Percentiles rank a stretch among this genome's conserved stretches.
phyloP scores from a whole-genome alignment of 768 basidiomycete genomes.

The Gautieria morchelliformis region DNA sequence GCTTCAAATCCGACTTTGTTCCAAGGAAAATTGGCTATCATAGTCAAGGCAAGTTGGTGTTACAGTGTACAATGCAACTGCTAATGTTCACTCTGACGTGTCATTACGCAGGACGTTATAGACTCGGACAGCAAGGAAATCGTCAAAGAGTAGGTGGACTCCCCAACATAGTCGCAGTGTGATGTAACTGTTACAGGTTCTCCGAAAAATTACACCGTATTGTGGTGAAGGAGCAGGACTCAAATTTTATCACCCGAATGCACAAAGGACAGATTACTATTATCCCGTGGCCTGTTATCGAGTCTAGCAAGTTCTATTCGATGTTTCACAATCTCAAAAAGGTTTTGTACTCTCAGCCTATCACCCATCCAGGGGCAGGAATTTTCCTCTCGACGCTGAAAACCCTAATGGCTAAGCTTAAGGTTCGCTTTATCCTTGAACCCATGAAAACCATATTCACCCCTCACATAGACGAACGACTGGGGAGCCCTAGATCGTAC shows the following conservation, averaged over 20 bases:
- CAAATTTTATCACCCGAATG: constrained; percentile 53
- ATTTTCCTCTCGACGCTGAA: constrained; percentile 50
- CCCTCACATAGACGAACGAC: constrained; percentile 39
- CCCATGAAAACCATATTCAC: not conserved
- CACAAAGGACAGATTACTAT: constrained; percentile 48
- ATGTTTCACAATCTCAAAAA: constrained; percentile 41
- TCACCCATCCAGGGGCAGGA: constrained; percentile 41
- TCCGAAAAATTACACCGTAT: constrained; percentile 49
- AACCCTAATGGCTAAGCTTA: constrained; percentile 58
- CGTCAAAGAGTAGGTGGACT: constrained; percentile 37
- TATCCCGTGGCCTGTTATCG: constrained; percentile 61
- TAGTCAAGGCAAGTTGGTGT: constrained; percentile 40
- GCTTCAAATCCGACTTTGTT: constrained; percentile 48
- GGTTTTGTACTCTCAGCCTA: constrained; percentile 35
- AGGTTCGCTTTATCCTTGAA: constrained; percentile 26
- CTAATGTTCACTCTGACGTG: not conserved
- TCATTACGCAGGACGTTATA: constrained; percentile 42
- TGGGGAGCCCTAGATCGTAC: constrained; percentile 57
- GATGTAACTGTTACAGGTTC: constrained; percentile 29
- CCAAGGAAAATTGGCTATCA: constrained; percentile 48
- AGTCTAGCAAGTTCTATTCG: constrained; percentile 49
- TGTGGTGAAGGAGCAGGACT: constrained; percentile 50
- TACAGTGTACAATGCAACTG: not conserved
- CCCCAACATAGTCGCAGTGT: not conserved
- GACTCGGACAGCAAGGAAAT: constrained; percentile 54